phyloP scores from a whole-genome alignment of 495 filamentous ascomycete species.

The Corynascus novoguineensis region DNA sequence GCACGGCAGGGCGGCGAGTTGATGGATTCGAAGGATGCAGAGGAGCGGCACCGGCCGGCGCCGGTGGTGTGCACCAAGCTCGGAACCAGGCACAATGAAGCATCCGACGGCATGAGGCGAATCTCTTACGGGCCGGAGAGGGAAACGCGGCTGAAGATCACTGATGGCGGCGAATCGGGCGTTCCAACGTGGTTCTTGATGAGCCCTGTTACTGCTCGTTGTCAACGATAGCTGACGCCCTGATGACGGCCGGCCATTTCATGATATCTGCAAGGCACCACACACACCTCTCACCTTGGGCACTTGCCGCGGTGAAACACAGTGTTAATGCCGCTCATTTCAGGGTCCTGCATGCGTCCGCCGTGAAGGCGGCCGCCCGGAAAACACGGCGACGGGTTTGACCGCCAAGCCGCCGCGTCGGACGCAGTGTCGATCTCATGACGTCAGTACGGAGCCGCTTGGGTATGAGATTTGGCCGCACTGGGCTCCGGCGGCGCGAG shows the following conservation, averaged over 20 bases:
- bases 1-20: not conserved
- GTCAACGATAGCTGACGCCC: not conserved
- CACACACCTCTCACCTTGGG: slow-evolving; percentile 1
- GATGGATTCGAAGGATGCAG: not conserved
- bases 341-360: not conserved
- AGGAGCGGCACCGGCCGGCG: not conserved
- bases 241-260: not conserved
- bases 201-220: not conserved
- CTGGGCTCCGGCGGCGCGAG: slow-evolving; percentile 3
- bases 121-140: not conserved
- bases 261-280: not conserved
- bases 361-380: not conserved
- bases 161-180: not conserved
- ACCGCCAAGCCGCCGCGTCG: slow-evolving; percentile 17
- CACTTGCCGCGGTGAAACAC: not conserved
- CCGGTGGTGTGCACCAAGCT: not conserved
- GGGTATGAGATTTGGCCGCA: slow-evolving; percentile 1
- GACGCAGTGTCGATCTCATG: slow-evolving; percentile 21
- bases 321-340: not conserved
- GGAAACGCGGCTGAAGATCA: slow-evolving; percentile 2
- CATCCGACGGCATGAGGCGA: not conserved
- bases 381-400: slow-evolving; percentile 9
- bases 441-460: slow-evolving; percentile 19
- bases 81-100: not conserved
- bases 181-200: not conserved